Conservation (phyloP, 2,329 filamentous ascomycete species). For the Elsinoe batatas region DNA sequence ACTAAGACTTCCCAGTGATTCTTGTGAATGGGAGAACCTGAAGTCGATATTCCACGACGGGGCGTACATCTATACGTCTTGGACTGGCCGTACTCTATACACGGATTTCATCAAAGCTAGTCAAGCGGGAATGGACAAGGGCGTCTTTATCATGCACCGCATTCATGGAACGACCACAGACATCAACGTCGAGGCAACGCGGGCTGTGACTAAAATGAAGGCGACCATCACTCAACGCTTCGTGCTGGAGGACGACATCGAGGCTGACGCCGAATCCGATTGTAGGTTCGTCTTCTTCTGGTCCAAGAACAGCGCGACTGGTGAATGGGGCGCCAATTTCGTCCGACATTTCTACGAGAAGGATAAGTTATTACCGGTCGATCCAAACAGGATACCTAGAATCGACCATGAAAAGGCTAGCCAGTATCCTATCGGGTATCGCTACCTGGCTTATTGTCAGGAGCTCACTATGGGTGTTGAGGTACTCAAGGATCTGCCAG, state of each 20-base stretch:
- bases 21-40: slow-evolving; percentile 45
- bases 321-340: slow-evolving; percentile 35
- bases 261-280: slow-evolving; percentile 39
- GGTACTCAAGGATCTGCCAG: slow-evolving; percentile 37
- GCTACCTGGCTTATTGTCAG: slow-evolving; percentile 38
- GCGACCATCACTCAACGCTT: slow-evolving; percentile 43
- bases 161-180: slow-evolving; percentile 36
- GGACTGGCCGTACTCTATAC: slow-evolving; percentile 37
- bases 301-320: slow-evolving; percentile 15
- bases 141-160: slow-evolving; percentile 37
- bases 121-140: slow-evolving; percentile 33
- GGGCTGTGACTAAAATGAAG: slow-evolving; percentile 39
- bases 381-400: slow-evolving; percentile 33
- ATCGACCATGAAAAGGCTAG: slow-evolving; percentile 34
- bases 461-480: slow-evolving; percentile 38
- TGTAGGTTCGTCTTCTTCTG: slow-evolving; percentile 28
- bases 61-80: slow-evolving; percentile 43
- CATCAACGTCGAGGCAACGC: slow-evolving; percentile 29
- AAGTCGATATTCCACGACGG: slow-evolving; percentile 41
- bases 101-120: slow-evolving; percentile 33
- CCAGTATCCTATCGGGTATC: slow-evolving; percentile 36
- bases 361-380: slow-evolving; percentile 40
- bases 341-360: slow-evolving; percentile 45
- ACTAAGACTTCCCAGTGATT: slow-evolving; percentile 25
- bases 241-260: slow-evolving; percentile 28